These are phyloP conservation scores for Plasmodium inui DNA, from an alignment of 169 alveolate species.

Conservation along the genomic window DNA sequence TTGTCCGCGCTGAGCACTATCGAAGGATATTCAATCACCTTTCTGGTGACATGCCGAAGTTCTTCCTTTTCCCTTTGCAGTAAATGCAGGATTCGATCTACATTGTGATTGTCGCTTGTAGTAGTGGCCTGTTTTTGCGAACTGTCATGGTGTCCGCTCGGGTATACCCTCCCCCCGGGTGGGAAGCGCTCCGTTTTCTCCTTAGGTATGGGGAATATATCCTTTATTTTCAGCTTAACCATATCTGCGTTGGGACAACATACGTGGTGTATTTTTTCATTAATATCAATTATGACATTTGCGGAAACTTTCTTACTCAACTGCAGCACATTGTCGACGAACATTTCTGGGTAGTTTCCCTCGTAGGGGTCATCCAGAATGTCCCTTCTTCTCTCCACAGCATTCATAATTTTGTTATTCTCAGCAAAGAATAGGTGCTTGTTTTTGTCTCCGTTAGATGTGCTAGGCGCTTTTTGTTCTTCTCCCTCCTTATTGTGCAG, in stretches of 20 bases:
- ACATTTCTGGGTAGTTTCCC: constrained; percentile 71
- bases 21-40: background rate
- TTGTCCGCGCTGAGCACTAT: constrained; percentile 60
- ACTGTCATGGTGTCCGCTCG: background rate
- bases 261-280: constrained; percentile 55
- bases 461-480: background rate
- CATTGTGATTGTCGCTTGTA: background rate
- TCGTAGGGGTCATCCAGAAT: constrained; percentile 20
- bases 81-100: constrained; percentile 15
- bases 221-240: constrained; percentile 45
- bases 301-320: constrained; percentile 59
- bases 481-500: constrained; percentile 5
- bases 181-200: background rate
- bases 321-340: constrained; percentile 56
- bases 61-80: constrained; percentile 14
- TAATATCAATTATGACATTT: constrained; percentile 53
- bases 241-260: constrained; percentile 42
- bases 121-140: background rate
- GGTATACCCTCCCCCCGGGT: background rate
- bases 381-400: background rate
- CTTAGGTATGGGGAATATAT: constrained; percentile 33
- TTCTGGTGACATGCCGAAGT: background rate
- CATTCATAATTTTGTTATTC: constrained; percentile 4
- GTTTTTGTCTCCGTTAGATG: background rate
- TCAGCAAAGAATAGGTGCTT: constrained; percentile 7